phyloP scores from a whole-genome alignment of 2,329 filamentous ascomycete species.

The Juglanconis oblonga region DNA sequence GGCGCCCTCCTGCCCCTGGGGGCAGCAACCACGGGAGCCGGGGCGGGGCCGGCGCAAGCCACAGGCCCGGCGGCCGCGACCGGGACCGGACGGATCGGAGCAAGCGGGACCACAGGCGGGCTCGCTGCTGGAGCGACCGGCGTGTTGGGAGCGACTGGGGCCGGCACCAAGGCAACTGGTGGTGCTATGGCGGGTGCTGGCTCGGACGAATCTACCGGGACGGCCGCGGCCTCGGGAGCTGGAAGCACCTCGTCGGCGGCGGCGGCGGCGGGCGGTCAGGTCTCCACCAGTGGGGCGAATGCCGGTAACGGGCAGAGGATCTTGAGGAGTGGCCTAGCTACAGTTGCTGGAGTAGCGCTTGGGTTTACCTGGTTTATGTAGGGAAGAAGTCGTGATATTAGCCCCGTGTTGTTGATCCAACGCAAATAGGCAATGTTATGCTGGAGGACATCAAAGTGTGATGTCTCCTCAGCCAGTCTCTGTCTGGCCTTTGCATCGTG shows the following conservation, averaged over 20 bases:
- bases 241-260: neutral
- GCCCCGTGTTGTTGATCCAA: too few relatives aligned
- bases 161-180: neutral
- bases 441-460: too few relatives aligned
- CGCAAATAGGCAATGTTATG: too few relatives aligned
- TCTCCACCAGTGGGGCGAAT: neutral
- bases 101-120: neutral
- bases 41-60: too few relatives aligned
- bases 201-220: neutral
- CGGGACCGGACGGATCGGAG: neutral
- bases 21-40: neutral
- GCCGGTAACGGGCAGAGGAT: neutral
- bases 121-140: neutral
- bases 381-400: neutral
- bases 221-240: neutral
- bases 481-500: too few relatives aligned
- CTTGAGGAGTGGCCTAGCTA: neutral
- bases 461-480: too few relatives aligned
- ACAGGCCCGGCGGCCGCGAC: too few relatives aligned
- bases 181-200: neutral
- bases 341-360: neutral
- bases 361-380: neutral
- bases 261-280: neutral
- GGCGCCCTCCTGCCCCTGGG: neutral
- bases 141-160: neutral